Base-by-base conservation (phyloP, 1,284 basidiomycete genomes). In the Ganoderma lingzhi region DNA sequence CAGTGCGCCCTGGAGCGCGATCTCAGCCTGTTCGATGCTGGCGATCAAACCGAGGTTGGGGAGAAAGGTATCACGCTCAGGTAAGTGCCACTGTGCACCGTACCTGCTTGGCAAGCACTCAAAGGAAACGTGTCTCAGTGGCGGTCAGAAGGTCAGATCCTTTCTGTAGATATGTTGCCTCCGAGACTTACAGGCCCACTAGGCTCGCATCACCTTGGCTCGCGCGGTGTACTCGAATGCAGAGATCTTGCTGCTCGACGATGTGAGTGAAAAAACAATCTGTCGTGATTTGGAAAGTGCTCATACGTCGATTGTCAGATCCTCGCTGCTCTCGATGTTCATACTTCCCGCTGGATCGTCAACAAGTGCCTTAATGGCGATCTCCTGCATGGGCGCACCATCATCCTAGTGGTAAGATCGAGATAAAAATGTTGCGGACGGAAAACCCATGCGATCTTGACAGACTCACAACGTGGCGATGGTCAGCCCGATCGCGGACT, bases 311-410 rank as follows among this genome's bases (percentile, higher is more conserved):
- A n/a, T 30, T 6, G 8, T 2, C 23, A 81, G 78, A 79, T 89
- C 3, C 77, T 88, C 12, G 87, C 87, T 8, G 87, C 87, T 12
- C 79, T 89, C 2, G 87, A 88, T 75, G 86, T 89, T 6, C 87
- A 92, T 70, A 95, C 93, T 0, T 85, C 92, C 0, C 88, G 88
- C 72, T 94, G 88, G 87, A 90, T 95, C 68, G 88, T 95, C 14
- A 88, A 94, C n/a, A 87, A 93, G 63, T 92, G 93, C 73, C 87
- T 96, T 79, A 80, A 82, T 53, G 91, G 93, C 2, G 88, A 92
- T 70, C 82, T 95, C 6, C 81, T 95, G 44, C 82, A 84, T 58
- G 90, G 87, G 5, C 85, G 93, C 58, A 95, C 93, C 0, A 82
- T 95, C 51, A 79, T 95, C 28, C 82, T 95, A 6, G 91, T 93